Evolutionary conservation across 176 grass and related monocot species (phyloP).

Genomic region (Eragrostis nindensis): DNA sequence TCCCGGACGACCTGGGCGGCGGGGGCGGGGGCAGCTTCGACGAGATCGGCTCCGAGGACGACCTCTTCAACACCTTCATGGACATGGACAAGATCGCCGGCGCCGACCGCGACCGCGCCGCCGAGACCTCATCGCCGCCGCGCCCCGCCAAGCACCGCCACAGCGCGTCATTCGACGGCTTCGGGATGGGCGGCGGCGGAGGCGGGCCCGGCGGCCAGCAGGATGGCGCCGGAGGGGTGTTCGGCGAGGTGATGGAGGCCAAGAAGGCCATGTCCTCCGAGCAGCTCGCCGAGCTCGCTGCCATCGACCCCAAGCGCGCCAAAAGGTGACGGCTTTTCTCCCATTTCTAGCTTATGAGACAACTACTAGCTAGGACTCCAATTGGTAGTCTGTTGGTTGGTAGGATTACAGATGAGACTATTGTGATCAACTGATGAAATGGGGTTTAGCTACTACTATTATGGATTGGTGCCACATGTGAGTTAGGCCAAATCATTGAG

Average conservation of each 20-base stretch:
- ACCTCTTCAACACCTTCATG: constrained; percentile 98
- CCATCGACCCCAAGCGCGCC: constrained; percentile 84
- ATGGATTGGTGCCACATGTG: not conserved
- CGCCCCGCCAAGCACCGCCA: constrained; percentile 79
- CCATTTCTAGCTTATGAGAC: not conserved
- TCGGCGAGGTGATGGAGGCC: constrained; percentile 71
- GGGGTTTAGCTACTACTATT: not conserved
- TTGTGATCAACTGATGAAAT: constrained; percentile 22
- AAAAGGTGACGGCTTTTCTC: constrained; percentile 61
- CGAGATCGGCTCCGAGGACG: constrained; percentile 92
- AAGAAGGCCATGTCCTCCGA: constrained; percentile 89
- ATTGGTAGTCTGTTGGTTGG: constrained; percentile 38
- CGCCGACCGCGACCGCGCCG: constrained; percentile 64
- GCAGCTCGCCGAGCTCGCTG: constrained; percentile 74
- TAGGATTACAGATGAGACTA: constrained; percentile 29
- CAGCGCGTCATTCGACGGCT: constrained; percentile 87
- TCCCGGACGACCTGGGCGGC: constrained; percentile 67
- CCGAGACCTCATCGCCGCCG: constrained; percentile 65
- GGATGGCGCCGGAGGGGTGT: constrained; percentile 48
- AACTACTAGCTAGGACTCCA: not conserved
- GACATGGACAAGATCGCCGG: constrained; percentile 92
- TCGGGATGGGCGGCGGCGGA: constrained; percentile 42
- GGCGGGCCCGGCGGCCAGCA: constrained; percentile 12
- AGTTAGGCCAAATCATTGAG: constrained; percentile 1
- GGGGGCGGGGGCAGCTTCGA: constrained; percentile 51